Percentiles rank a stretch among this genome's conserved stretches.
Evolutionary conservation across 768 basidiomycete genomes (phyloP).

Genomic region (Mycena capillaripes): DNA sequence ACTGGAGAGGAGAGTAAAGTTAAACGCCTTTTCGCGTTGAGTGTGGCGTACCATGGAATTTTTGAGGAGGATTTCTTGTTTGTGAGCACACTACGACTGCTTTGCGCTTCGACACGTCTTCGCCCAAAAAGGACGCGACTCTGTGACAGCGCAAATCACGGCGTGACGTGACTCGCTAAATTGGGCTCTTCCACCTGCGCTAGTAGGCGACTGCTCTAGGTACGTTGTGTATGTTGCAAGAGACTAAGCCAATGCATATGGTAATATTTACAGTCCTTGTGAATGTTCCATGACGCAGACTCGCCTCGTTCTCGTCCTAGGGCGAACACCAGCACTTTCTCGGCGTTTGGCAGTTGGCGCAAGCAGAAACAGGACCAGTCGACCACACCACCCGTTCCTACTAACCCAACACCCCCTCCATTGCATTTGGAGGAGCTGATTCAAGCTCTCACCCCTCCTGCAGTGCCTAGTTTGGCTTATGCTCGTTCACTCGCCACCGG

Average conservation of each 20-base stretch:
- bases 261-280: slow-evolving; percentile 20
- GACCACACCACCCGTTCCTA: slow-evolving; percentile 38
- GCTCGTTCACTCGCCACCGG: slow-evolving; percentile 71
- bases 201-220: slow-evolving; percentile 20
- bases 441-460: slow-evolving; percentile 62
- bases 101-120: too few species aligned
- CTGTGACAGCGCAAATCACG: neutral
- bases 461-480: slow-evolving; percentile 75
- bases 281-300: slow-evolving; percentile 46
- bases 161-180: slow-evolving; percentile 2
- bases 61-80: neutral
- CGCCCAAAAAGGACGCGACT: slow-evolving; percentile 4
- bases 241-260: neutral
- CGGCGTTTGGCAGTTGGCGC: slow-evolving; percentile 56
- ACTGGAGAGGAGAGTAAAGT: slow-evolving; percentile 50
- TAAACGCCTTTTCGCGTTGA: neutral
- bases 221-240: slow-evolving; percentile 9
- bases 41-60: slow-evolving; percentile 11
- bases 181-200: slow-evolving; percentile 17
- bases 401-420: slow-evolving; percentile 46
- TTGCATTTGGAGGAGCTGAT: slow-evolving; percentile 58
- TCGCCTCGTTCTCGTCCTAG: slow-evolving; percentile 51
- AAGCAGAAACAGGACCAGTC: slow-evolving; percentile 42
- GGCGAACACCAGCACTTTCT: slow-evolving; percentile 59
- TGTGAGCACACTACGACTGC: too few species aligned